Base-by-base conservation (phyloP, 208 protist genomes). In the Acanthamoeba rhysodes region DNA sequence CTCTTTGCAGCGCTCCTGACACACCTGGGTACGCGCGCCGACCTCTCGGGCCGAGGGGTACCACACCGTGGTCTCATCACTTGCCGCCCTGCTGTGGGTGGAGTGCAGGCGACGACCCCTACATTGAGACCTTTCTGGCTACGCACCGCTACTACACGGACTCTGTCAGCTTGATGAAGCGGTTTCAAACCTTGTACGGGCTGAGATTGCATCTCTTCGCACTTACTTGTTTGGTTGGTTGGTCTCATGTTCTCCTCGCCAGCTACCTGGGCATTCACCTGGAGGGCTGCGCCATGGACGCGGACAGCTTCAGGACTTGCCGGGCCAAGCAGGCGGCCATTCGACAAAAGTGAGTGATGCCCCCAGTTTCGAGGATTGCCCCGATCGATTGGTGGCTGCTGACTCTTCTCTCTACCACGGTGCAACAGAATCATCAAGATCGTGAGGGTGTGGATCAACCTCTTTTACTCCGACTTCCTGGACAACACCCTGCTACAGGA, bases 81-180 rank as follows among this genome's bases (percentile, higher is more conserved):
- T n/a, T n/a, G n/a, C n/a, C n/a, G n/a, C n/a, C n/a, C n/a, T n/a
- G n/a, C n/a, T 32, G 68, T 41, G 68, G 34, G 37, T 74, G 27
- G 0, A 3, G 2, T 32, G 12, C 50, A 48, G 84, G 32, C 0
- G 41, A 91, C 18, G 59, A 66, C 4, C 9, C 53, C 0, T 91
- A 45, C 34, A 22, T 91, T 14, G 84, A 91, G 29, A 68, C 34
- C 34, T 72, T 91, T 18, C 24, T 91, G 2, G 84, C 84, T 22
- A 91, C 84, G 1, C 53, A 91, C 18, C 84, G 57, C 84, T 91
- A 91, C 84, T 91, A 34, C 84, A 91, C 59, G 20, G 84, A 91
- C 27, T 0, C 16, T 20, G 20, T 70, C 48, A 48, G 7, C 5
- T n/a, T 91, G 34, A 72, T 91, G 50, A 27, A 41, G 41, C n/a